These are phyloP conservation scores for Trichosporon sp. DNA, from an alignment of 1,284 basidiomycete species.

Conservation along the genomic window DNA sequence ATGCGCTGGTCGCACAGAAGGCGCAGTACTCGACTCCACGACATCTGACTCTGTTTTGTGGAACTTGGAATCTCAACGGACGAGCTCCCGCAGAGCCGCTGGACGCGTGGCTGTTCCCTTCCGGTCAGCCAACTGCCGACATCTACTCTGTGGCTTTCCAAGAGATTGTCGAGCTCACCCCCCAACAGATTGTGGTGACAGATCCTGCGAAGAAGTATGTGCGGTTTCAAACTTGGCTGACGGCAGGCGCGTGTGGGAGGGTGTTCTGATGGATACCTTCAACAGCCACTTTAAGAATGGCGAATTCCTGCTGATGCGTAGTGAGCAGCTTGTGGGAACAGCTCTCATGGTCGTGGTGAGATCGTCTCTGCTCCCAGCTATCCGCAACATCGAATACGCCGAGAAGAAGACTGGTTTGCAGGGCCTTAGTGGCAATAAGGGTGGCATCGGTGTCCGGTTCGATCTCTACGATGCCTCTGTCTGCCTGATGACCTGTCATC, in stretches of 20 bases:
- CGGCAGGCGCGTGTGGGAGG: conserved; percentile 77
- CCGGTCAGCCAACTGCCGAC: conserved; percentile 56
- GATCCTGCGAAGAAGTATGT: conserved; percentile 85
- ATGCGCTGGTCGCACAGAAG: conserved; percentile 63
- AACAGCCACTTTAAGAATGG: conserved; percentile 60
- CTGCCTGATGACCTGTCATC: conserved; percentile 86
- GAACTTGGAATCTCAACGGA: conserved; percentile 97
- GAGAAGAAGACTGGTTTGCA: conserved; percentile 94
- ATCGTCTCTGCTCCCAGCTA: conserved; percentile 65
- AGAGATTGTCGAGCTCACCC: conserved; percentile 94
- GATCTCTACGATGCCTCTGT: conserved; percentile 85
- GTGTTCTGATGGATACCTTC: conserved; percentile 71
- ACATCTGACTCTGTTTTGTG: conserved; percentile 70
- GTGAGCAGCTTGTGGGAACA: conserved; percentile 92
- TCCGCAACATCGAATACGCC: conserved; percentile 86
- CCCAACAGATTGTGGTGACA: conserved; percentile 92
- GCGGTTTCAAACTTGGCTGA: not conserved
- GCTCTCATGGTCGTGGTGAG: conserved; percentile 83
- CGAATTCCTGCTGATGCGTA: conserved; percentile 80
- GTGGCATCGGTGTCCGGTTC: conserved; percentile 86
- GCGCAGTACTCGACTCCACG: conserved; percentile 78
- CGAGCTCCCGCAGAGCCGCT: conserved; percentile 75
- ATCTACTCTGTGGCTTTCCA: conserved; percentile 92
- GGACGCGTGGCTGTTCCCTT: conserved; percentile 83
- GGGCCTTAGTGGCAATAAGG: conserved; percentile 97